Percentiles rank a stretch among this genome's conserved stretches.
Evolutionary conservation across 1,139 yeast genomes (phyloP).

Genomic region (Lizanozyma gosingica): DNA sequence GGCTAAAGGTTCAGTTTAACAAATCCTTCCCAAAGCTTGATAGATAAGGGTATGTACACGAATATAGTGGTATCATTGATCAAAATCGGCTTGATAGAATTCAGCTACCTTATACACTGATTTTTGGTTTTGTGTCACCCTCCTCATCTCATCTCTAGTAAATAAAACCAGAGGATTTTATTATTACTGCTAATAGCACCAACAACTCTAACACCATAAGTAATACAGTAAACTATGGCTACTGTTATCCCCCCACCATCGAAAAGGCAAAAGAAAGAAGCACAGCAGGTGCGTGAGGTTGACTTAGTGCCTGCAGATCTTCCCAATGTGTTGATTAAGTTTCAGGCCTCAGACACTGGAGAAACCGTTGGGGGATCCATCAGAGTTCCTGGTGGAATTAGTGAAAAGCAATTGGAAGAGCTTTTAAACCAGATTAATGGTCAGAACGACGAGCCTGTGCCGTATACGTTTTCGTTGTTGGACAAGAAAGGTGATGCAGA

Average conservation of each 20-base stretch:
- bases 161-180: too few species aligned
- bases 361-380: conserved; percentile 77
- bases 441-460: conserved; percentile 73
- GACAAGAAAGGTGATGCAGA: conserved; percentile 29
- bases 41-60: too few species aligned
- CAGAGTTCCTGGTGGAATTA: conserved; percentile 85
- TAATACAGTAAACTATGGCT: too few species aligned
- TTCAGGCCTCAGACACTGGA: conserved; percentile 94
- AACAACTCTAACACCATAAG: too few species aligned
- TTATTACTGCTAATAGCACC: too few species aligned
- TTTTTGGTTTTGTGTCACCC: too few species aligned
- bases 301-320: conserved; percentile 67
- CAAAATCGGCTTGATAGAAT: too few species aligned
- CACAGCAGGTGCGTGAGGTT: conserved; percentile 73
- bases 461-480: conserved; percentile 73
- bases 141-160: too few species aligned
- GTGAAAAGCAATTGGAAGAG: conserved; percentile 82
- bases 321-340: conserved; percentile 81
- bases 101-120: too few species aligned
- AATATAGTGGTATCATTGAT: too few species aligned
- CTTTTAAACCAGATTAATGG: conserved; percentile 67
- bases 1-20: too few species aligned
- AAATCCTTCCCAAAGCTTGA: too few species aligned
- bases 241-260: conserved; percentile 92
- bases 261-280: conserved; percentile 76